A percentile compares a stretch with the other conserved stretches of the same genome.
Evolutionary conservation across 768 basidiomycete species (phyloP).

Genomic region (Rhodotorula graminis): DNA sequence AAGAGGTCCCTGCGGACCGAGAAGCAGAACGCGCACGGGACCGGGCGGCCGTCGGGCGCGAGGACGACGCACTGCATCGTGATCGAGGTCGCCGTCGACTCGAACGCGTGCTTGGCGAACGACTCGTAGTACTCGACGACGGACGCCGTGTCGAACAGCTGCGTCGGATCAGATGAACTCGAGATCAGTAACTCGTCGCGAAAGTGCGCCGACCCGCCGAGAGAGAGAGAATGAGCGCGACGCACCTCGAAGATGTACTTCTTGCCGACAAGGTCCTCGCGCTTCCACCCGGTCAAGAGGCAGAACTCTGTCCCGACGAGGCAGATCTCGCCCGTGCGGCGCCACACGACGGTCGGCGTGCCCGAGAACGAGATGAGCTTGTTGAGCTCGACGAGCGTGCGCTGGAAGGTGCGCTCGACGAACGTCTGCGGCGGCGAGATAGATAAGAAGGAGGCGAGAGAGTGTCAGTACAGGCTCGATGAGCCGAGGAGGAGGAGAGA

Average conservation of each 20-base stretch:
- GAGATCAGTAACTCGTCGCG: background rate
- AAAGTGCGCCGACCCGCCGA: background rate
- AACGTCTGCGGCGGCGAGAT: slow-evolving; percentile 52
- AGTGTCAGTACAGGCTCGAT: too few relatives aligned
- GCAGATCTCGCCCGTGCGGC: slow-evolving; percentile 95
- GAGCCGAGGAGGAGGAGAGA: background rate
- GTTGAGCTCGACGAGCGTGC: slow-evolving; percentile 87
- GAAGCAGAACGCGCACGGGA: slow-evolving; percentile 92
- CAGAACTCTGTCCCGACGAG: slow-evolving; percentile 95
- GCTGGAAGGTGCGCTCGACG: slow-evolving; percentile 90
- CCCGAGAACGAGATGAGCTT: slow-evolving; percentile 96
- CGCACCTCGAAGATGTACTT: slow-evolving; percentile 37
- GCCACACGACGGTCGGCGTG: slow-evolving; percentile 96
- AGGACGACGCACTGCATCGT: slow-evolving; percentile 86
- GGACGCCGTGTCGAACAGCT: slow-evolving; percentile 93
- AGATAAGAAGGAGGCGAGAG: background rate
- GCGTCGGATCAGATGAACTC: background rate
- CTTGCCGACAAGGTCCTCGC: slow-evolving; percentile 68
- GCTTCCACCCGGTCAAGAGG: slow-evolving; percentile 83
- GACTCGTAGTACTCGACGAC: slow-evolving; percentile 95
- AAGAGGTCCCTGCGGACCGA: slow-evolving; percentile 89
- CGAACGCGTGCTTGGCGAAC: slow-evolving; percentile 93
- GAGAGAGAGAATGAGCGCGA: slow-evolving; percentile 20
- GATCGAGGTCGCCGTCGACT: slow-evolving; percentile 84
- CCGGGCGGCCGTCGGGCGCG: slow-evolving; percentile 74